phyloP scores from a whole-genome alignment of 169 alveolate species.

The Plasmodium adleri region DNA sequence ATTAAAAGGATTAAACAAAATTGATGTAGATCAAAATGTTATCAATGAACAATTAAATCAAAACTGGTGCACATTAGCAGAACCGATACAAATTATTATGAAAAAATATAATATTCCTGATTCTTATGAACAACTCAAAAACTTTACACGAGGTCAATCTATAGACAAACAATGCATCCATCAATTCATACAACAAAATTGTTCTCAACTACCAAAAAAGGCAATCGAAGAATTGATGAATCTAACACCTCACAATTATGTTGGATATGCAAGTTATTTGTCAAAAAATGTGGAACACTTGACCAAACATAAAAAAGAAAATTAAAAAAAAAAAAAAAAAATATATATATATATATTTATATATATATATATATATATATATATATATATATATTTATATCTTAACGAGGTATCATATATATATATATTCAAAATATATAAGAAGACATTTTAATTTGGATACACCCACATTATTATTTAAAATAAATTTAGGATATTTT shows the following conservation, averaged over 20 bases:
- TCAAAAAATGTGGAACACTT: constrained; percentile 59
- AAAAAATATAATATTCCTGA: constrained; percentile 84
- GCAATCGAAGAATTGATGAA: constrained; percentile 32
- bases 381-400: too few species aligned
- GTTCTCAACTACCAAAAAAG: constrained; percentile 29
- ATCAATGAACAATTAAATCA: constrained; percentile 87
- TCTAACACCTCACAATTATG: constrained; percentile 50
- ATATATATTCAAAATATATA: too few species aligned
- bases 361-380: too few species aligned
- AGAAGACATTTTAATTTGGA: too few species aligned
- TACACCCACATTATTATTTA: too few species aligned
- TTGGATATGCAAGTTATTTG: constrained; percentile 57
- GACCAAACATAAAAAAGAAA: neutral
- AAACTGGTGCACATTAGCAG: constrained; percentile 95
- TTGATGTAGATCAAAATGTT: constrained; percentile 83
- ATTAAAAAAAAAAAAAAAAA: neutral
- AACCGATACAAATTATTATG: constrained; percentile 93
- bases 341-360: neutral
- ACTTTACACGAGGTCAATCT: constrained; percentile 78
- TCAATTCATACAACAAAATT: constrained; percentile 64
- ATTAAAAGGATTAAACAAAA: constrained; percentile 88
- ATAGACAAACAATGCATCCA: constrained; percentile 75
- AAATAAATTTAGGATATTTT: too few species aligned
- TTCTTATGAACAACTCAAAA: constrained; percentile 83
- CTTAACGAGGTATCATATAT: too few species aligned